Evolutionary conservation across 371 early-diverging fungal species (phyloP).

Genomic region (Rhizoclosmatium hyalinum): DNA sequence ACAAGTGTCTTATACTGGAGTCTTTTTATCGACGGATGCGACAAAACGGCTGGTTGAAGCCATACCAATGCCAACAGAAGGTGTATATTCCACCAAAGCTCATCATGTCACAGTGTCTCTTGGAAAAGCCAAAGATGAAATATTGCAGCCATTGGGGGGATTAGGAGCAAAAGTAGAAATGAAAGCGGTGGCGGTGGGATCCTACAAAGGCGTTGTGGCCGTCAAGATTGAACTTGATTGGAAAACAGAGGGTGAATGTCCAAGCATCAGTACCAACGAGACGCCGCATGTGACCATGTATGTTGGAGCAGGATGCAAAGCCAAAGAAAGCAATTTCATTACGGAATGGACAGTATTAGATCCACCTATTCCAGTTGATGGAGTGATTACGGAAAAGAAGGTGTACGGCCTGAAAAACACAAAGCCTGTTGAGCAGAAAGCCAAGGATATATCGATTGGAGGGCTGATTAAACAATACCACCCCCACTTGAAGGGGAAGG

Average conservation of each 20-base stretch:
- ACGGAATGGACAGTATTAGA: conserved; percentile 37
- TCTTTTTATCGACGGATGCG: conserved; percentile 36
- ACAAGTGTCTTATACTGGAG: conserved; percentile 42
- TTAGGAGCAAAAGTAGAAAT: conserved; percentile 41
- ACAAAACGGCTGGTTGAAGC: conserved; percentile 16
- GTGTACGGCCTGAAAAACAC: neutral
- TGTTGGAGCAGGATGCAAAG: conserved; percentile 25
- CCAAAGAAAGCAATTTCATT: conserved; percentile 36
- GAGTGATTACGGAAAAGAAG: conserved; percentile 24
- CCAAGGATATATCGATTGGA: conserved; percentile 4
- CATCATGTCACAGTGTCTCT: conserved; percentile 45
- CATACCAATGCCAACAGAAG: conserved; percentile 31
- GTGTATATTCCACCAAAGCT: conserved; percentile 30
- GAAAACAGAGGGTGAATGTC: neutral
- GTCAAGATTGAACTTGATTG: conserved; percentile 36
- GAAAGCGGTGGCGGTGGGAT: conserved; percentile 38
- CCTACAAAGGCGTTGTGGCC: conserved; percentile 35
- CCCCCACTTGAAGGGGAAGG: conserved; percentile 38
- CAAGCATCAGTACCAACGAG: conserved; percentile 28
- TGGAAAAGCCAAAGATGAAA: conserved; percentile 36
- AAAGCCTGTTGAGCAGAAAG: neutral
- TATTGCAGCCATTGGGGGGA: conserved; percentile 43
- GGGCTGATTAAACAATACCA: conserved; percentile 38
- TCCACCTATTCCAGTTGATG: conserved; percentile 23
- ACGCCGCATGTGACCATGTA: conserved; percentile 44